Base-by-base conservation (phyloP, 768 basidiomycete species). In the Pisolithus sp. region DNA sequence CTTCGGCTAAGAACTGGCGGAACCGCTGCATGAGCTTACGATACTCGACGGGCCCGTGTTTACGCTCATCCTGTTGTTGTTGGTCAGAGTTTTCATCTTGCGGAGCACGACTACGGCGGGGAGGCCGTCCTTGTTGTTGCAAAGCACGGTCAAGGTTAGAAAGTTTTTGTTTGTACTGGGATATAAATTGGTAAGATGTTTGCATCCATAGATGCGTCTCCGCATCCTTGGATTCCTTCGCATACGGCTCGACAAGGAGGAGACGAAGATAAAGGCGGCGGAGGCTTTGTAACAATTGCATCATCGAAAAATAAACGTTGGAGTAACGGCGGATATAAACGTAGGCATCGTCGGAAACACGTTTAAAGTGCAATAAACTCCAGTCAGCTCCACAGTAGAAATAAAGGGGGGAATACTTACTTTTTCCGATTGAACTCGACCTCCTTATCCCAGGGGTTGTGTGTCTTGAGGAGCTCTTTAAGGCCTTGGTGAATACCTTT, bases 131-230 rank as follows among this genome's bases (percentile, higher is more conserved):
- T 36, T 47, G 46, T 21, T 46, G 58, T 66, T 77, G 76, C 36
- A 78, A 67, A 15, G 71, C 68, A 38, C 76, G 80, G 70, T 93
- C 89, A 49, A 91, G 76, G 0, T 73, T 66, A 39, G 81, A 68
- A 60, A 94, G 80, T 44, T 76, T 81, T 55, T 85, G 78, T 66
- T 93, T 93, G 75, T 91, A 94, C 21, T 78, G 75, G 15, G 85
- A 73, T 56, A 95, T 95, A 70, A 92, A 81, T 37, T 80, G 76
- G 68, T 95, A 89, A 36, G 89, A 88, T 0, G 93, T 94, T 63
- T 91, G 86, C 82, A 93, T 89, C 92, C 93, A 95, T 8, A 95
- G 77, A 57, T 87, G 83, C 28, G 79, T 87, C 63, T 93, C 88
- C 39, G 80, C 81, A 70, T 90, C 86, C 63, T 84, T 83, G 45